These are phyloP conservation scores for Rostrohypoxylon terebratum DNA, from an alignment of 495 filamentous ascomycete genomes.

Conservation along the genomic window DNA sequence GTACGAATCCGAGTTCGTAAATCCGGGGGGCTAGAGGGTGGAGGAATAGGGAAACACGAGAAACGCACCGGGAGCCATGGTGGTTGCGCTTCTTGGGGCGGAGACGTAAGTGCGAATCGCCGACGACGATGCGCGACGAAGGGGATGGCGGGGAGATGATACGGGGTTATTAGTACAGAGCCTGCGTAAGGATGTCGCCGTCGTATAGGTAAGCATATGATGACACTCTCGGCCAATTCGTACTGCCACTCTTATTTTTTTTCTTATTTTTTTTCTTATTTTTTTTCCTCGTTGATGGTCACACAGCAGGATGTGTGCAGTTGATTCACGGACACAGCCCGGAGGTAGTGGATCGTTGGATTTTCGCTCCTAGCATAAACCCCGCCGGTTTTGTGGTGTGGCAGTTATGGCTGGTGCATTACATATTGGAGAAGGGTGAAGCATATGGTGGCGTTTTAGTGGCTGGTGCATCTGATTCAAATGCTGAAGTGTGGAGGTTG, in stretches of 20 bases:
- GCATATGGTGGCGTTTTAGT: background rate
- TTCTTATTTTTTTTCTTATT: constrained; percentile 10
- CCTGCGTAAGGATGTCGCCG: constrained; percentile 22
- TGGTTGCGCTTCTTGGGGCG: constrained; percentile 37
- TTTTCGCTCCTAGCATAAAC: constrained; percentile 4
- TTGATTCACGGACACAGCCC: constrained; percentile 27
- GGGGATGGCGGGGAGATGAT: constrained; percentile 2
- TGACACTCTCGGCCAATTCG: constrained; percentile 1
- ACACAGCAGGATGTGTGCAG: constrained; percentile 27
- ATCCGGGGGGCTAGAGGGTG: constrained; percentile 4
- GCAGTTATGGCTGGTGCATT: constrained; percentile 15
- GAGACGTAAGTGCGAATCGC: background rate
- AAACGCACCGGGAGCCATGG: constrained; percentile 61
- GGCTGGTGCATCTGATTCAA: constrained; percentile 18
- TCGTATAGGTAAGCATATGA: constrained; percentile 32
- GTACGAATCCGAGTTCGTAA: background rate
- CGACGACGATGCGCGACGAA: constrained; percentile 16
- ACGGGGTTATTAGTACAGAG: constrained; percentile 13
- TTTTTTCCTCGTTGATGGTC: constrained; percentile 11
- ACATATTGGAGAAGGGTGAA: background rate
- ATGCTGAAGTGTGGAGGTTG: background rate
- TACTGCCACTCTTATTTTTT: constrained; percentile 21
- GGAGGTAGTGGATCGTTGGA: constrained; percentile 19
- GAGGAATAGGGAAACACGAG: constrained; percentile 4
- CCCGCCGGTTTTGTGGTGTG: background rate